phyloP scores from a whole-genome alignment of 2,329 filamentous ascomycete species.

The Phoma sp. region DNA sequence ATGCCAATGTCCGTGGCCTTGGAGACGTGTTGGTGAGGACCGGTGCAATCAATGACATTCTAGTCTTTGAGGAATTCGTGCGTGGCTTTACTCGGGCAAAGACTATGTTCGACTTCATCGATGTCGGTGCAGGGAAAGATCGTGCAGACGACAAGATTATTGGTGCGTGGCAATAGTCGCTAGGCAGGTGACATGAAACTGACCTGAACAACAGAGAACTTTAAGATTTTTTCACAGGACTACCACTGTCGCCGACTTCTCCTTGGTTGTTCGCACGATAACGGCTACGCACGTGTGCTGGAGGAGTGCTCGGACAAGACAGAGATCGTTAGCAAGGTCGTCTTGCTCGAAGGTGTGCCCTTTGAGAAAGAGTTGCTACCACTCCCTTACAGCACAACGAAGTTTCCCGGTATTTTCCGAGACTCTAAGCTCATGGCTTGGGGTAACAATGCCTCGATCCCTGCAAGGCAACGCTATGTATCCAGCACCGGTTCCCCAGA shows the following conservation, averaged over 20 bases:
- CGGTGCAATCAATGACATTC: constrained; percentile 54
- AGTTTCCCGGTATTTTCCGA: constrained; percentile 62
- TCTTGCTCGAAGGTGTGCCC: constrained; percentile 64
- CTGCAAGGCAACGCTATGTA: constrained; percentile 3
- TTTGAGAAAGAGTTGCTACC: constrained; percentile 62
- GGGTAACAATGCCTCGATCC: constrained; percentile 5
- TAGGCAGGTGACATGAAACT: not conserved
- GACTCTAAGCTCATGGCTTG: constrained; percentile 54
- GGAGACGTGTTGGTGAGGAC: constrained; percentile 56
- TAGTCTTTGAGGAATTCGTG: constrained; percentile 60
- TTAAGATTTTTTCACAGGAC: constrained; percentile 64
- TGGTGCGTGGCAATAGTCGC: constrained; percentile 50
- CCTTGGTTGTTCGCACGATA: constrained; percentile 66
- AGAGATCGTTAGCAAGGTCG: constrained; percentile 57
- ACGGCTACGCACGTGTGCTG: constrained; percentile 61
- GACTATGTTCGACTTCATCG: constrained; percentile 54
- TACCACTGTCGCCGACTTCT: constrained; percentile 68
- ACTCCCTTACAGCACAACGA: constrained; percentile 60
- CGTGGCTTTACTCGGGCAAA: constrained; percentile 63
- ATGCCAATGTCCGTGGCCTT: constrained; percentile 61
- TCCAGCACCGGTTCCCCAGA: constrained; percentile 2
- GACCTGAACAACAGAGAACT: constrained; percentile 53
- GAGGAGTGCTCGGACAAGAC: constrained; percentile 58
- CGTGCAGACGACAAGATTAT: constrained; percentile 55
- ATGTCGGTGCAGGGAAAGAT: constrained; percentile 57